Evolutionary conservation across 2,329 filamentous ascomycete species (phyloP), one percentile per base, ranked within the genome.

Genomic region (Stemphylium lycopersici): DNA sequence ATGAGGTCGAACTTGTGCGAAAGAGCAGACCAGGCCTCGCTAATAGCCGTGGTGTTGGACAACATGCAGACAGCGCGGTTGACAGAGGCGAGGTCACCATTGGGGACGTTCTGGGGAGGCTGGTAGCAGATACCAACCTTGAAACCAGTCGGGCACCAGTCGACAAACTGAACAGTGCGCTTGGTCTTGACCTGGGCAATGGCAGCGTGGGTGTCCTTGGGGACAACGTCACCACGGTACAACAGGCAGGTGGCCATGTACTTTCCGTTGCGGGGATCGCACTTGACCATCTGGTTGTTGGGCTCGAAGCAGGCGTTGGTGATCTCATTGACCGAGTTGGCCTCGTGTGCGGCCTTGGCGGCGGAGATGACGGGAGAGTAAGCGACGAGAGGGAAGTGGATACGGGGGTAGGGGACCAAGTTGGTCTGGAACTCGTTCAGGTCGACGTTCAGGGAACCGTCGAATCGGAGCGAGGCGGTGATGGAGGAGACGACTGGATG

Each of bases 81-180:
- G 80, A 97, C 93, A 85, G 96, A 95, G 80, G 95, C 93, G 63
- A 98, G 87, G 76, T 98, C 95, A 73, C 93, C 93, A 81, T 97
- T 96, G 74, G 92, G 95, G 53, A 98, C 93, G 81, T 90, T 90
- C 83, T 96, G 87, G 66, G 93, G 93, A 75, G 93, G 90, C 84
- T 98, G 93, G 88, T 96, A 98, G 90, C 93, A 97, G 85, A 99
- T 99, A 85, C 95, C 95, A 69, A 99, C 91, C 90, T 99, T 99
- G 90, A 99, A 99, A 69, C 95, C 95, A 80, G 95, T 99, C 59
- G 95, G 95, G 87, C 95, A 99, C 95, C 95, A 99, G 83, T 99
- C 95, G 76, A 99, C 95, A 78, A 98, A 96, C 83, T 98, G 93
- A 77, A 99, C 96, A 71, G 95, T 96, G 74, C 91, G 90, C 90